phyloP scores from a whole-genome alignment of 2,329 filamentous ascomycete species.

The Chaetomiaceae sp. region DNA sequence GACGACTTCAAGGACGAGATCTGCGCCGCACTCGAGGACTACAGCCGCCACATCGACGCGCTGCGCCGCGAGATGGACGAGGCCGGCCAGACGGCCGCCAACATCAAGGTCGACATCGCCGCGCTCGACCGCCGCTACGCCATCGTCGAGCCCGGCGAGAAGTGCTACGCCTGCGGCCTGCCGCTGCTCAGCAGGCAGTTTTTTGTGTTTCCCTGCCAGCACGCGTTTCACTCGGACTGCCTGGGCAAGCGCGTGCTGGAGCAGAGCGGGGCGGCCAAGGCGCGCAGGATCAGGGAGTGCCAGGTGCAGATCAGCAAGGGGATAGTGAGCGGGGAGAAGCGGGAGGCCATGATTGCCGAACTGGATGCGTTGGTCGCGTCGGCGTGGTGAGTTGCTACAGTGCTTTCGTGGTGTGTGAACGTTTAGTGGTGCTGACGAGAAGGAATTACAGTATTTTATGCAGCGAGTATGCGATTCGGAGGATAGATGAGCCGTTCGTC shows the following conservation, averaged over 20 bases:
- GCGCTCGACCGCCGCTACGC: slow-evolving; percentile 84
- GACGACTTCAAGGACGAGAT: slow-evolving; percentile 99
- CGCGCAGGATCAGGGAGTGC: slow-evolving; percentile 75
- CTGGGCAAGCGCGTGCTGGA: slow-evolving; percentile 80
- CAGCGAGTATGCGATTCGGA: slow-evolving; percentile 89
- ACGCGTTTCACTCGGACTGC: slow-evolving; percentile 95
- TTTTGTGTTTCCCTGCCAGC: slow-evolving; percentile 97
- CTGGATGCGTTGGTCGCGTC: slow-evolving; percentile 87
- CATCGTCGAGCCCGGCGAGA: slow-evolving; percentile 92
- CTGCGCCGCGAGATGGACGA: slow-evolving; percentile 96
- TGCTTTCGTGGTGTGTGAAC: slow-evolving; percentile 3
- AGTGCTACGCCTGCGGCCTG: slow-evolving; percentile 81
- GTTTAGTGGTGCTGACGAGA: slow-evolving; percentile 1
- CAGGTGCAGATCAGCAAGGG: slow-evolving; percentile 79
- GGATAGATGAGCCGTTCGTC: slow-evolving; percentile 90
- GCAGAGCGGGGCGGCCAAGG: slow-evolving; percentile 68
- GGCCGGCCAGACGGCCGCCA: slow-evolving; percentile 75
- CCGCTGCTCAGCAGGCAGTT: slow-evolving; percentile 87
- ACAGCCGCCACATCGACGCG: slow-evolving; percentile 81
- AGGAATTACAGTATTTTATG: slow-evolving; percentile 70
- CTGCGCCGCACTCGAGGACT: slow-evolving; percentile 86
- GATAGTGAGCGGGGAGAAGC: slow-evolving; percentile 59
- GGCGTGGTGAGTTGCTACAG: slow-evolving; percentile 62
- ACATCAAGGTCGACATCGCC: slow-evolving; percentile 86
- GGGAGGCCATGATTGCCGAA: slow-evolving; percentile 80